phyloP scores from a whole-genome alignment of 768 basidiomycete species.

The Kwoniella sp. region DNA sequence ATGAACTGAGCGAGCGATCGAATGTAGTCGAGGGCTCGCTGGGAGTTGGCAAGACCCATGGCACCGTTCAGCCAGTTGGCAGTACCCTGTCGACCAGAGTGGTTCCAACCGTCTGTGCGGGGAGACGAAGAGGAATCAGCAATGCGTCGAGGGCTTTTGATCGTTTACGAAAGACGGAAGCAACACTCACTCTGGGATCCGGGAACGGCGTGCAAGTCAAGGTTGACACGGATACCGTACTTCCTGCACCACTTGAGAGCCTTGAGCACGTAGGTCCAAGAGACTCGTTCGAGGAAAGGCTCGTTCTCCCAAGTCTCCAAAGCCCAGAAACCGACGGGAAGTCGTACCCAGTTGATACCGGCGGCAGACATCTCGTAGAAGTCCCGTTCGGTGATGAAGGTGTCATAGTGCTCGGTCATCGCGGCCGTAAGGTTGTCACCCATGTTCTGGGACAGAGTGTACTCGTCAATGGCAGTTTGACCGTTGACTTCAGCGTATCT shows the following conservation, averaged over 20 bases:
- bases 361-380: constrained; percentile 92
- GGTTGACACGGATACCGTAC: constrained; percentile 92
- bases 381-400: constrained; percentile 74
- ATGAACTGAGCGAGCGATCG: constrained; percentile 92
- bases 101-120: constrained; percentile 83
- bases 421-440: constrained; percentile 67
- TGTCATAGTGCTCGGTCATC: constrained; percentile 75
- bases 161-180: too few species aligned
- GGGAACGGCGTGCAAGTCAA: constrained; percentile 69
- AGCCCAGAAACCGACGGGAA: constrained; percentile 88
- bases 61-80: constrained; percentile 59
- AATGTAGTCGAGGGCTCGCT: constrained; percentile 87
- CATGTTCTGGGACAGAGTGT: constrained; percentile 73
- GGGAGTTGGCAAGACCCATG: constrained; percentile 96
- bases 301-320: constrained; percentile 77
- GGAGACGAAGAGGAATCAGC: constrained; percentile 55
- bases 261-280: constrained; percentile 92
- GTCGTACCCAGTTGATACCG: constrained; percentile 89
- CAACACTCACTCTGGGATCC: constrained; percentile 58
- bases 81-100: constrained; percentile 73
- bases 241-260: constrained; percentile 94
- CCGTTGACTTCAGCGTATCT: constrained; percentile 43
- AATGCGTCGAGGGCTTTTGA: too few species aligned
- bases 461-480: constrained; percentile 53
- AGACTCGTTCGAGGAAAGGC: constrained; percentile 79